These are phyloP conservation scores for Colletotrichum chlorophyti DNA, from an alignment of 2,329 filamentous ascomycete genomes.

Conservation along the genomic window DNA sequence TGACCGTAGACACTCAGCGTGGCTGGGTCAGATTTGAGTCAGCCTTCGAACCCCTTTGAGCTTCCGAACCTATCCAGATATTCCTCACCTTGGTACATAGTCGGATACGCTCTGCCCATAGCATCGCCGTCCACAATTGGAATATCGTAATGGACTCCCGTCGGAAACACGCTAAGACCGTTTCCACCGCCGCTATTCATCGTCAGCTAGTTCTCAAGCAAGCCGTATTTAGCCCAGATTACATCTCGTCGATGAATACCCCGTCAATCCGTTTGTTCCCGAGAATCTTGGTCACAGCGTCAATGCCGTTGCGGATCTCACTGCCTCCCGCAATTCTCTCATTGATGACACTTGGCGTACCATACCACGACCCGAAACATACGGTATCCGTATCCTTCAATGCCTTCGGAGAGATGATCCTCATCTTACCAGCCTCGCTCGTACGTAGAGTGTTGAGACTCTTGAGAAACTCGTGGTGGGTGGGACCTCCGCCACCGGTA, in stretches of 20 bases:
- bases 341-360: conserved; percentile 44
- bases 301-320: conserved; percentile 45
- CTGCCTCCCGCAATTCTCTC: conserved; percentile 36
- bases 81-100: conserved; percentile 35
- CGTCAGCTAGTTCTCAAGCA: conserved; percentile 1
- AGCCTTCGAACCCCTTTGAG: conserved; percentile 34
- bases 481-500: conserved; percentile 32
- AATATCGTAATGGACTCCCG: conserved; percentile 42
- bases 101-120: conserved; percentile 47
- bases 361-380: conserved; percentile 53
- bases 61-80: conserved; percentile 35
- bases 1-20: conserved; percentile 47
- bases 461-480: conserved; percentile 31
- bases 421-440: conserved; percentile 28
- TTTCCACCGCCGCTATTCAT: conserved; percentile 49
- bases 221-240: conserved; percentile 10
- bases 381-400: conserved; percentile 46
- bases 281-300: conserved; percentile 41
- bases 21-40: conserved; percentile 31
- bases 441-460: conserved; percentile 27
- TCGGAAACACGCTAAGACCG: conserved; percentile 43
- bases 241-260: conserved; percentile 47
- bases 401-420: conserved; percentile 45
- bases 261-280: conserved; percentile 41
- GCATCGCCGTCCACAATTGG: conserved; percentile 45